phyloP scores from a whole-genome alignment of 371 early-diverging fungal species.

The Mucor piriformis region DNA sequence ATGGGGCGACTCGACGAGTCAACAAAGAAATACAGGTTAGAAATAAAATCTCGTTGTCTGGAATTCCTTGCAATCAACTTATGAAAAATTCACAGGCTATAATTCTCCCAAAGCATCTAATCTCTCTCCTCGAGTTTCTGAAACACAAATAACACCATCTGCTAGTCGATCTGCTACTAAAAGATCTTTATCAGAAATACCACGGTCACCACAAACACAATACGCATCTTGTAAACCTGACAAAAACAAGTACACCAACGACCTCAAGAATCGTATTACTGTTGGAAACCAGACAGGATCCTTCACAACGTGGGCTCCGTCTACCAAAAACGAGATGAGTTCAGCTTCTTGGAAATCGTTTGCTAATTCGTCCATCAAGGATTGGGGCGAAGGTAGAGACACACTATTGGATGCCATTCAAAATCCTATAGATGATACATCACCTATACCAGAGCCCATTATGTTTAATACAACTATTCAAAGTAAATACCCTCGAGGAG shows the following conservation, averaged over 20 bases:
- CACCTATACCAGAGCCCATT: background rate
- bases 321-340: constrained; percentile 11
- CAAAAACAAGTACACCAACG: constrained; percentile 6
- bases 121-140: background rate
- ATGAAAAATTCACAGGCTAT: background rate
- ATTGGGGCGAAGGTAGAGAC: constrained; percentile 30
- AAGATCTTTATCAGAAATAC: background rate
- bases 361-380: constrained; percentile 9
- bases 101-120: background rate
- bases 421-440: background rate
- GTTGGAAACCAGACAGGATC: constrained; percentile 22
- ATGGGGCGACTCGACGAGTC: background rate
- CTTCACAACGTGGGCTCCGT: constrained; percentile 21
- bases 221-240: constrained; percentile 8
- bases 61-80: too few relatives aligned
- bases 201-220: background rate
- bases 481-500: background rate
- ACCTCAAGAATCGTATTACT: constrained; percentile 1
- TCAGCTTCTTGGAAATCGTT: constrained; percentile 29
- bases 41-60: too few relatives aligned
- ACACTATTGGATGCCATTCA: constrained; percentile 1
- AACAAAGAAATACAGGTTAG: background rate
- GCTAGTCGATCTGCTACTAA: background rate
- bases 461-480: constrained; percentile 4
- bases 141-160: background rate